Evolutionary conservation across 257 asterid species (phyloP).

Genomic region (Solanum sejunctum): DNA sequence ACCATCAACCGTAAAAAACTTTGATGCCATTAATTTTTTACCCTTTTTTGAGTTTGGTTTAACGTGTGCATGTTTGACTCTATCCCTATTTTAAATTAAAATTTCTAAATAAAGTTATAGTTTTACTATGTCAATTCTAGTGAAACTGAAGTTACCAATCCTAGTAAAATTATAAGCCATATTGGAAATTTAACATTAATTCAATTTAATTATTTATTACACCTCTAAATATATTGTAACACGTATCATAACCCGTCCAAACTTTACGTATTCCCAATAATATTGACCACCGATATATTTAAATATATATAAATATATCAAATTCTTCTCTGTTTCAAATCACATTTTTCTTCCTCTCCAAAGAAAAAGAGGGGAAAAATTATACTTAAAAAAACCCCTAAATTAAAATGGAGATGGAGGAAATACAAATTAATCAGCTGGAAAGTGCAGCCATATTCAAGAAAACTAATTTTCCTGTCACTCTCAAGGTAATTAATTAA

Average conservation of each 20-base stretch:
- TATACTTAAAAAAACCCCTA: not conserved
- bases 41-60: not conserved
- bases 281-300: not conserved
- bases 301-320: not conserved
- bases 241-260: not conserved
- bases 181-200: not conserved
- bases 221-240: not conserved
- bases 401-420: conserved; percentile 15
- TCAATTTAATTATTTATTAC: not conserved
- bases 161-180: not conserved
- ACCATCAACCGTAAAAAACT: no score
- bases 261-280: not conserved
- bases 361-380: not conserved
- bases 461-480: conserved; percentile 34
- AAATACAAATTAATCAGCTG: not conserved
- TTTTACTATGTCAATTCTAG: not conserved
- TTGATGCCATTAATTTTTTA: no score
- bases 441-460: conserved; percentile 22
- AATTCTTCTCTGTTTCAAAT: not conserved
- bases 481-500: conserved; percentile 25
- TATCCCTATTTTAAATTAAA: not conserved
- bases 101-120: not conserved
- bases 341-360: not conserved
- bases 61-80: not conserved
- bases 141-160: no score